phyloP scores from a whole-genome alignment of 306 rosid genomes.

The Sicyos edulis region DNA sequence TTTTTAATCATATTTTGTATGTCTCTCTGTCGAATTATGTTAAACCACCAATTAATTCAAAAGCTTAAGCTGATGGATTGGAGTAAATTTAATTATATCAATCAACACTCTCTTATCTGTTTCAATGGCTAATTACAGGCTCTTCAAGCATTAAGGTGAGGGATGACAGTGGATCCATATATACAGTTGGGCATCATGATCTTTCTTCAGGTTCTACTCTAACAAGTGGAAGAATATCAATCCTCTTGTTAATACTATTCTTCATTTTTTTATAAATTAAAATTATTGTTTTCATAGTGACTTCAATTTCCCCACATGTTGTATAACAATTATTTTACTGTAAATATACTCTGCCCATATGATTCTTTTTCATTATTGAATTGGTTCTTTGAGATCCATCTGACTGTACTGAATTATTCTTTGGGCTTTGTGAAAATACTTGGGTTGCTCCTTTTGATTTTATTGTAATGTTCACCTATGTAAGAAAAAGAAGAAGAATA shows the following conservation, averaged over 20 bases:
- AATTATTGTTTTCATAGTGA: neutral
- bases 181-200: constrained; percentile 60
- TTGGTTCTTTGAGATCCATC: constrained; percentile 7
- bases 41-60: no score
- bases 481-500: no score
- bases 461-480: neutral
- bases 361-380: constrained; percentile 6
- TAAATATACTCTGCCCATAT: neutral
- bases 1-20: no score
- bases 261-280: constrained; percentile 15
- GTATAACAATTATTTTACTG: constrained; percentile 1
- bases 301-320: neutral
- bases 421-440: neutral
- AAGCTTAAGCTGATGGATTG: no score
- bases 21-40: no score
- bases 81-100: no score
- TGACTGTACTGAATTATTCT: constrained; percentile 4
- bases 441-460: no score
- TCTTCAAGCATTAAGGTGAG: constrained; percentile 76
- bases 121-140: constrained; percentile 25
- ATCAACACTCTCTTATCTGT: neutral
- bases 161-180: constrained; percentile 55
- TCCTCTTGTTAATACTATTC: neutral
- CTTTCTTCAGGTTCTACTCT: constrained; percentile 17
- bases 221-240: constrained; percentile 14